Evolutionary conservation across 2,329 filamentous ascomycete species (phyloP).

Genomic region (Byssothecium circinans): DNA sequence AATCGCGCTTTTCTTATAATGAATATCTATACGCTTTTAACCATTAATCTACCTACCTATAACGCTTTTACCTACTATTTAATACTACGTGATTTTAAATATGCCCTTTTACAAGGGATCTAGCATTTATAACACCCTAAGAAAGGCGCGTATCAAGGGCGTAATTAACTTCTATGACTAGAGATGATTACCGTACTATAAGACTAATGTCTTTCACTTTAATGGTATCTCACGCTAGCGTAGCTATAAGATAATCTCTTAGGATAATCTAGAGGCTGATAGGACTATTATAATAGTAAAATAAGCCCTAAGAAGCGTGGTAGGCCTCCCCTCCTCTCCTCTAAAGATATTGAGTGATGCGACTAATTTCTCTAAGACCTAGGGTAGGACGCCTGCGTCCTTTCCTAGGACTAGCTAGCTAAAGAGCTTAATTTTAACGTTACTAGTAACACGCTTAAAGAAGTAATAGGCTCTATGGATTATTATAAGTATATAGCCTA

Average conservation of each 20-base stretch:
- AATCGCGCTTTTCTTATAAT: too few relatives aligned
- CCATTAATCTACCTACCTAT: too few relatives aligned
- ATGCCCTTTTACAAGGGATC: too few relatives aligned
- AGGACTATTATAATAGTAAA: conserved; percentile 1
- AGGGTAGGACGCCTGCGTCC: conserved; percentile 4
- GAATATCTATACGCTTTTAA: too few relatives aligned
- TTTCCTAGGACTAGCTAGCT: conserved; percentile 6
- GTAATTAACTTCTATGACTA: too few relatives aligned
- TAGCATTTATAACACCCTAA: too few relatives aligned
- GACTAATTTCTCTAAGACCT: conserved; percentile 9
- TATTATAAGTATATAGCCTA: conserved; percentile 10
- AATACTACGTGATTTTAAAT: too few relatives aligned
- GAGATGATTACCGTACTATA: neutral
- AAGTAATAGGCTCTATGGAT: conserved; percentile 3
- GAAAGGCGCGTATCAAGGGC: neutral
- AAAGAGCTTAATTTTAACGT: conserved; percentile 2
- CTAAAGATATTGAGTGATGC: conserved; percentile 1
- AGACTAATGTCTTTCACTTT: conserved; percentile 4
- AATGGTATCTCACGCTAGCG: neutral
- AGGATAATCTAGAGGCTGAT: conserved; percentile 2
- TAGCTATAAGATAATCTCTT: conserved; percentile 7
- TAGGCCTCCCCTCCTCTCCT: neutral
- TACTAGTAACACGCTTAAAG: neutral
- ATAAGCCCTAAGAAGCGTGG: neutral
- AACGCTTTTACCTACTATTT: too few relatives aligned